Evolutionary conservation across 306 rosid genomes (phyloP).

Genomic region (Oemleria cerasiformis): DNA sequence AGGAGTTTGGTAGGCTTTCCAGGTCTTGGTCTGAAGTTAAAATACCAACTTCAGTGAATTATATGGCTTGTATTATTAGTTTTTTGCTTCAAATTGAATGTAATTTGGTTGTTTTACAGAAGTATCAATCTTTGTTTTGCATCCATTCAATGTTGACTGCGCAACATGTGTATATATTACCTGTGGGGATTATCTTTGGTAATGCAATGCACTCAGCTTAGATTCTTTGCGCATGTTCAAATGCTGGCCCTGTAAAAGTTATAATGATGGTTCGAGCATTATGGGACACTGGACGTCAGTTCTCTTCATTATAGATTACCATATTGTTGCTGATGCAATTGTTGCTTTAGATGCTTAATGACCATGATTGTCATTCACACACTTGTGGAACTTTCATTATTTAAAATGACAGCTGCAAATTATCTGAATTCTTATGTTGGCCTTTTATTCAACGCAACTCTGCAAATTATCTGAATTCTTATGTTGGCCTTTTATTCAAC

Average conservation of each 20-base stretch:
- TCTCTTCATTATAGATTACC: background rate
- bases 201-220: background rate
- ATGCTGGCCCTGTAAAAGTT: background rate
- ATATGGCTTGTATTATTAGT: background rate
- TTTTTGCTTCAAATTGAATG: too few species aligned
- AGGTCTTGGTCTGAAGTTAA: background rate
- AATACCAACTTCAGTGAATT: background rate
- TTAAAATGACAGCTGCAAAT: background rate
- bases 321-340: background rate
- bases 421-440: background rate
- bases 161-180: background rate
- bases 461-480: background rate
- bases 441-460: background rate
- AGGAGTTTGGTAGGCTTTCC: slow-evolving; percentile 4
- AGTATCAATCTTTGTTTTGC: background rate
- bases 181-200: background rate
- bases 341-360: background rate
- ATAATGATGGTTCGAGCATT: background rate
- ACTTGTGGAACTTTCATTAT: background rate
- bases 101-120: background rate
- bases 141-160: background rate
- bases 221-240: background rate
- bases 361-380: background rate
- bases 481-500: background rate
- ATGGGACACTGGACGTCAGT: background rate